Evolutionary conservation across 2,329 filamentous ascomycete species (phyloP), one percentile per base, ranked within the genome.

Genomic region (Dactylonectria estremocensis): DNA sequence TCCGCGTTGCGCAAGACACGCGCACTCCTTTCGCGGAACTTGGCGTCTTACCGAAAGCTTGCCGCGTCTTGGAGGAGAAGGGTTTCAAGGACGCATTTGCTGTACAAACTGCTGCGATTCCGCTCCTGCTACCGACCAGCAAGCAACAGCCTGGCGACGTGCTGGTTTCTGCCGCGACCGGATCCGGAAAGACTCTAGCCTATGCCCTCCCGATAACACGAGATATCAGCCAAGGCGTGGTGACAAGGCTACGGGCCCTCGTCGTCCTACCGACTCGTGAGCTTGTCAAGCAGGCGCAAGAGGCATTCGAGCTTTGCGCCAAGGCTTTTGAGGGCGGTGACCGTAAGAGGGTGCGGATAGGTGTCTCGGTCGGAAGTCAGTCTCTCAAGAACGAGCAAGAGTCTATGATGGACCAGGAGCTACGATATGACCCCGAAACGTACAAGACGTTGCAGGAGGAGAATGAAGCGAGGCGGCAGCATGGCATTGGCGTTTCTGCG

Each of bases 141-240:
- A 84, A 87, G 63, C 83, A 88, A 40, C 87, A 90, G 40, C 83
- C 88, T 1, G 93, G 94, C 5, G 96, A 99, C 79, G 81, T 99
- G 5, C 92, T 97, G 50, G 91, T 99, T 3, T 96, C 95, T 8
- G 96, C 97, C 0, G 93, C 95, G 1, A 99, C 96, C 0, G 96
- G 96, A 9, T 98, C 96, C 0, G 96, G 96, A 64, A 99, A 99
- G 79, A 99, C 96, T 0, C 81, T 99, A 16, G 93, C 95, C 0
- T 99, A 99, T 76, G 89, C 95, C 0, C 83, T 99, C 3, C 96
- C 96, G 0, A 90, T 99, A 66, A 88, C 97, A 4, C 90, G 94
- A 52, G 91, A 92, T 57, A 84, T 99, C 55, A 91, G 92, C 71
- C 85, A 88, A 35, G 87, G 88, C 14, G 83, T 83, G 22, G 86